A percentile compares a stretch with the other conserved stretches of the same genome.
Evolutionary conservation across 2,329 filamentous ascomycete genomes (phyloP).

Genomic region (Fusarium sarcochroum): DNA sequence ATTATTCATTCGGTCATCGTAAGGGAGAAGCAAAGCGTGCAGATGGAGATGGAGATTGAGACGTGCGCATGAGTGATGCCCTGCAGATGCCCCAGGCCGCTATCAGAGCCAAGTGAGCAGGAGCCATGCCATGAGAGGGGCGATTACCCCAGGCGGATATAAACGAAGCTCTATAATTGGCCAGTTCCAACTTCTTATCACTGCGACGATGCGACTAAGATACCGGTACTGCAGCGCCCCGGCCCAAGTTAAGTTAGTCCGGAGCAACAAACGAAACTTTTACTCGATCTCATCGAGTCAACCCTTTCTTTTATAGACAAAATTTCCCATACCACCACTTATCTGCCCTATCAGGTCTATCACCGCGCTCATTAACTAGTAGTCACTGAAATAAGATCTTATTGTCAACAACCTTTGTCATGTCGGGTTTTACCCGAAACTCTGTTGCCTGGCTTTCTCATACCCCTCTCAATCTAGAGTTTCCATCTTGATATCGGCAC

Average conservation of each 20-base stretch:
- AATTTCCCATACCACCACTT: conserved; percentile 17
- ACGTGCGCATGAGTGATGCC: conserved; percentile 26
- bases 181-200: conserved; percentile 35
- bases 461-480: conserved; percentile 4
- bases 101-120: conserved; percentile 31
- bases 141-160: conserved; percentile 44
- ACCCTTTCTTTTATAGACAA: conserved; percentile 30
- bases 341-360: conserved; percentile 36
- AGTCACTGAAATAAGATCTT: conserved; percentile 28
- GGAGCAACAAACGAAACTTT: conserved; percentile 42
- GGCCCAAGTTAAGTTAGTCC: conserved; percentile 31
- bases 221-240: conserved; percentile 29
- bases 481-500: conserved; percentile 13
- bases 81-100: conserved; percentile 36
- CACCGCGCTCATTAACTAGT: conserved; percentile 11
- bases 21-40: neutral
- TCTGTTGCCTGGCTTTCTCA: conserved; percentile 4
- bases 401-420: conserved; percentile 18
- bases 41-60: neutral
- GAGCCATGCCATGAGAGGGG: conserved; percentile 36
- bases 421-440: conserved; percentile 29
- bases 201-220: conserved; percentile 33
- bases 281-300: conserved; percentile 65
- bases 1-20: neutral
- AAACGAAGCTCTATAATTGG: conserved; percentile 37